Evolutionary conservation across 2,329 filamentous ascomycete species (phyloP), one percentile per base, ranked within the genome.

Genomic region (Lecanosticta acicola): DNA sequence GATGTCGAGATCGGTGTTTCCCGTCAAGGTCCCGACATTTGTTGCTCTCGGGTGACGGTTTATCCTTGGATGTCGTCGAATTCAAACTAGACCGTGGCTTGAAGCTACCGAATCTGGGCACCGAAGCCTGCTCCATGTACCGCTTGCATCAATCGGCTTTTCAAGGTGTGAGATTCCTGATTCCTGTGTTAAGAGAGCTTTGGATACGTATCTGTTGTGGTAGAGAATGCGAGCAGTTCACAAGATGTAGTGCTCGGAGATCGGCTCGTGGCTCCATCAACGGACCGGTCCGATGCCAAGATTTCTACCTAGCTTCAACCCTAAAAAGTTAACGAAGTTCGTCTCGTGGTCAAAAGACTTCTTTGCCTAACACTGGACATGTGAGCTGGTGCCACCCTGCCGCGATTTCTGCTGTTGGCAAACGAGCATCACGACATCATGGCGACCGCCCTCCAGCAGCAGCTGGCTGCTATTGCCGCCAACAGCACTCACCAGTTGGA

Each of bases 401-500:
- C n/a, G 24, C 7, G 24, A 29, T 11, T 11, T 10, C 7, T 20
- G 37, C 37, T 10, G 8, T 8, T 21, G 17, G 13, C 11, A 24
- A n/a, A n/a, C 13, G 11, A 33, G 17, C 5, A 24, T 14, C 17
- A 24, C 10, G 4, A 19, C 24, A 20, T 7, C 1, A 95, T 94
- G 88, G 77, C 84, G 60, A 87, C 89, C 50, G 84, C 87, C 64
- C 84, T 99, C 59, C 86, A 91, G 70, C 83, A 87, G 73, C 94
- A 98, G 78, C 76, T 99, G 73, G 87, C 90, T 74, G 83, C 87
- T 66, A 90, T 98, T 65, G 87, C 90, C 59, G 83, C 85, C 56
- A 87, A 86, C 63, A 94, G 88, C 60, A 94, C 90, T 59, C 84
- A 90, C 65, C 85, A 91, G 58, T 80, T 97, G 61, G 87, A 97